Evolutionary conservation across 768 basidiomycete species (phyloP).

Genomic region (Auricularia heimuer): DNA sequence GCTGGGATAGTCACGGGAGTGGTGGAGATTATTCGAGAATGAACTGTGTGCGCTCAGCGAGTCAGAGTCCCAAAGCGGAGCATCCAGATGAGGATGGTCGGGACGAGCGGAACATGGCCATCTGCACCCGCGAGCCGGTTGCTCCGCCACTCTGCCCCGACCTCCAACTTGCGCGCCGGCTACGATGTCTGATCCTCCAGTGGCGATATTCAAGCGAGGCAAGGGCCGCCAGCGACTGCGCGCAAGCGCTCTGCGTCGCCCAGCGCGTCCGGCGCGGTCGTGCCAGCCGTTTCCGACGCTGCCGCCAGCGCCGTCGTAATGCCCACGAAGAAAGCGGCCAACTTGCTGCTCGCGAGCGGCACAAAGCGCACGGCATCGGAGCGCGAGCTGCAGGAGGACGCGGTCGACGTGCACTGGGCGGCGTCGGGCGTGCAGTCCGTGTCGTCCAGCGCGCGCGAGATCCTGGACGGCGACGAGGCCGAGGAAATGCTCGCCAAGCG

Average conservation of each 20-base stretch:
- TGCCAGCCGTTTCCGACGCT: constrained; percentile 23
- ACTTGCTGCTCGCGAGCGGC: constrained; percentile 70
- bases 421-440: constrained; percentile 63
- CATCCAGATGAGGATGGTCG: not conserved
- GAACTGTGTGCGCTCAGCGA: too few species aligned
- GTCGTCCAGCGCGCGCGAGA: constrained; percentile 58
- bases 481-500: constrained; percentile 68
- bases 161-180: not conserved
- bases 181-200: constrained; percentile 19
- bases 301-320: constrained; percentile 48
- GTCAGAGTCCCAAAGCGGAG: too few species aligned
- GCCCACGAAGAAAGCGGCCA: constrained; percentile 56
- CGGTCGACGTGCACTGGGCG: constrained; percentile 47
- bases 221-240: constrained; percentile 60
- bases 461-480: constrained; percentile 73
- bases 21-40: too few species aligned
- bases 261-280: constrained; percentile 20
- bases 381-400: not conserved
- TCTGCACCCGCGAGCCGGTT: not conserved
- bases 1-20: too few species aligned
- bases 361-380: constrained; percentile 50
- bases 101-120: not conserved
- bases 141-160: not conserved
- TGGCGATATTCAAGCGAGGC: constrained; percentile 86
- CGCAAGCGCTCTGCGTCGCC: constrained; percentile 71